Evolutionary conservation across 139 green algal species (phyloP).

Genomic region (Pycnococcus provasolii): DNA sequence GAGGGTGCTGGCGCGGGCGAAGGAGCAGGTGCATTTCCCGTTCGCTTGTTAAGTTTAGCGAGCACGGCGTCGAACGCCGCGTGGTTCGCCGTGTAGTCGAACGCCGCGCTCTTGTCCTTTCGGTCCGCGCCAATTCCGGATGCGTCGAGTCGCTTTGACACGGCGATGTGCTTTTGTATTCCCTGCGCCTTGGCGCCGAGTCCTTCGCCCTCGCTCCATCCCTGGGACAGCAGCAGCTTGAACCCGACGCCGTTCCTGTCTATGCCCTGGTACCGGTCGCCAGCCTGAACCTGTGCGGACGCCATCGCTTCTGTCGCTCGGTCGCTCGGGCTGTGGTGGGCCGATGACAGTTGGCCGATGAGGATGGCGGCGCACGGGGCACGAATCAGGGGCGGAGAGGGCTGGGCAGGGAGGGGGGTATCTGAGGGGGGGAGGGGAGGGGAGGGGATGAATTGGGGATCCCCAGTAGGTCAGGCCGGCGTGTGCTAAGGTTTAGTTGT

Average conservation of each 20-base stretch:
- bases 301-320: too few relatives aligned
- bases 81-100: neutral
- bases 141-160: neutral
- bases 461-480: too few relatives aligned
- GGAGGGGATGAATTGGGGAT: too few relatives aligned
- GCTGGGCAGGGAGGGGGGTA: too few relatives aligned
- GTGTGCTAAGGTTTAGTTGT: too few relatives aligned
- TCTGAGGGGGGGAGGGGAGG: too few relatives aligned
- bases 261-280: neutral
- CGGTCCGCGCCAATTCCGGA: neutral
- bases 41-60: neutral
- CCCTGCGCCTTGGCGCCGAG: neutral
- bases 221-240: neutral
- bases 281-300: too few relatives aligned
- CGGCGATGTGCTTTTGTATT: neutral
- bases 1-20: neutral
- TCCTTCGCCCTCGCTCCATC: neutral
- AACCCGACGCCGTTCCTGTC: neutral
- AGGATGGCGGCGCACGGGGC: too few relatives aligned
- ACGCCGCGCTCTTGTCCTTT: neutral
- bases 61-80: neutral
- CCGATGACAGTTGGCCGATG: too few relatives aligned
- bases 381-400: too few relatives aligned
- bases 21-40: neutral
- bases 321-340: too few relatives aligned